Conservation (phyloP, 2,329 filamentous ascomycete genomes). For the Stachybotrys chlorohalonatus region DNA sequence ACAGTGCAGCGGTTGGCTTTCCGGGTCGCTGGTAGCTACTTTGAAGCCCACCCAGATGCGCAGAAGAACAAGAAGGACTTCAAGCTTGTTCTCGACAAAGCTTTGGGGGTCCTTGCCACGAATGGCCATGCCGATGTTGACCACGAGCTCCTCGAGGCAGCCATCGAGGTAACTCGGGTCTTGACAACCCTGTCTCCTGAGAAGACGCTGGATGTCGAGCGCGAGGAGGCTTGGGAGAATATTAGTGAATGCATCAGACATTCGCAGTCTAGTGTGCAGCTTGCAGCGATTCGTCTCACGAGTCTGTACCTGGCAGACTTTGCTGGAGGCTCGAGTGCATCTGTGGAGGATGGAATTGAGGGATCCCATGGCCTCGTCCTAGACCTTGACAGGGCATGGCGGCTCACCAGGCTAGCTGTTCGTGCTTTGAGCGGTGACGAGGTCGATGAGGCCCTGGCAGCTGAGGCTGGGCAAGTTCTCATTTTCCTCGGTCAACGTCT, state of each 20-base stretch:
- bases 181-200: constrained; percentile 59
- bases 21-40: constrained; percentile 75
- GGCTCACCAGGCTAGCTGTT: constrained; percentile 41
- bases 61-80: constrained; percentile 59
- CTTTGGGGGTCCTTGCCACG: constrained; percentile 42
- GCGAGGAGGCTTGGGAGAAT: constrained; percentile 60
- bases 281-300: constrained; percentile 64
- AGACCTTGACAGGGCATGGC: constrained; percentile 53
- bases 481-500: constrained; percentile 65
- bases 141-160: constrained; percentile 66
- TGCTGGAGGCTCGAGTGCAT: constrained; percentile 48
- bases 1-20: constrained; percentile 65
- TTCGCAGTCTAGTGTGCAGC: constrained; percentile 64
- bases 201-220: constrained; percentile 49
- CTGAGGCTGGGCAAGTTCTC: constrained; percentile 71
- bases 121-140: constrained; percentile 45
- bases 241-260: constrained; percentile 63
- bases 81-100: constrained; percentile 47
- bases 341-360: constrained; percentile 47
- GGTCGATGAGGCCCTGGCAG: constrained; percentile 65
- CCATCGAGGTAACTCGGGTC: constrained; percentile 59
- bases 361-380: constrained; percentile 66
- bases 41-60: constrained; percentile 56
- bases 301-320: constrained; percentile 75
- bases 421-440: constrained; percentile 51